These are phyloP conservation scores for Pichia sp. DNA, from an alignment of 1,139 yeast genomes.

Conservation along the genomic window DNA sequence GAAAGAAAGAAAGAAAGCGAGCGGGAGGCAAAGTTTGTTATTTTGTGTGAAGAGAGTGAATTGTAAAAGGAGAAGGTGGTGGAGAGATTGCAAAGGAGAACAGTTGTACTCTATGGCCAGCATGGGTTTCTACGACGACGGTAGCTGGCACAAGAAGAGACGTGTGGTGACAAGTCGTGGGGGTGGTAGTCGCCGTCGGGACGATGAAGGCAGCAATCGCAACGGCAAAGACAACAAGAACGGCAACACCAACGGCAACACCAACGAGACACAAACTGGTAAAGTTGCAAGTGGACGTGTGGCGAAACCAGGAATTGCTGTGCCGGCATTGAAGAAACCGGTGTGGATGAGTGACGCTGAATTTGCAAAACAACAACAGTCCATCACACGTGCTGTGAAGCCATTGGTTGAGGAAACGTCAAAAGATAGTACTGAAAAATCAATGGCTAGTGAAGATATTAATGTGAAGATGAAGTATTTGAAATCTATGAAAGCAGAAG, in stretches of 20 bases:
- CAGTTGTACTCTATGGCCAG: no score
- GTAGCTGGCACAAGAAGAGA: constrained; percentile 17
- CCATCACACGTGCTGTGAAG: constrained; percentile 5
- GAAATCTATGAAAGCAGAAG: constrained; percentile 25
- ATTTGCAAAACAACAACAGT: constrained; percentile 8
- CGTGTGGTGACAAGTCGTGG: constrained; percentile 18
- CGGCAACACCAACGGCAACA: neutral
- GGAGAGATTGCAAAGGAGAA: no score
- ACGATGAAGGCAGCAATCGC: neutral
- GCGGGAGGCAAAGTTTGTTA: no score
- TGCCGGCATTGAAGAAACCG: constrained; percentile 8
- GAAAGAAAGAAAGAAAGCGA: no score
- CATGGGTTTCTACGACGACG: constrained; percentile 11
- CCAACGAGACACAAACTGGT: no score
- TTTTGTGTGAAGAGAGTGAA: neutral
- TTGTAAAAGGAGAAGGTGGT: neutral
- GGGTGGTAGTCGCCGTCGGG: constrained; percentile 14
- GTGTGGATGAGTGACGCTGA: constrained; percentile 15
- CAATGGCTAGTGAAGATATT: constrained; percentile 19
- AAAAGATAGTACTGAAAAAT: neutral
- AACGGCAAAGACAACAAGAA: neutral
- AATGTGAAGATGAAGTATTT: constrained; percentile 18
- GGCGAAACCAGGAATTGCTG: no score
- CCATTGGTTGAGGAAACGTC: neutral
- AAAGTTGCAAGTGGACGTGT: no score